phyloP scores from a whole-genome alignment of 2,329 filamentous ascomycete species.

The Colletotrichum sojae region DNA sequence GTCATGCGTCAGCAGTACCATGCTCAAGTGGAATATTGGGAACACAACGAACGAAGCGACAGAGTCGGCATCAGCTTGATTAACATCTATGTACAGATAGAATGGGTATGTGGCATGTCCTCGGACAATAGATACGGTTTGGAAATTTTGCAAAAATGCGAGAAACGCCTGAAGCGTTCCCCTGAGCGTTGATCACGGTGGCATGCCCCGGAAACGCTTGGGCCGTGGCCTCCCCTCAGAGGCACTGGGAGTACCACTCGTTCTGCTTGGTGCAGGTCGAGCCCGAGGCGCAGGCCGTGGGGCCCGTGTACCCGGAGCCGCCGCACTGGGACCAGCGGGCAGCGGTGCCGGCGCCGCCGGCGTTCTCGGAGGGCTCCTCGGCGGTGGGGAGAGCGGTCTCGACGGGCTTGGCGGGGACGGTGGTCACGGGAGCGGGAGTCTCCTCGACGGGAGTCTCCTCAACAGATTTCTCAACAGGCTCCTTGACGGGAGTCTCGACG shows the following conservation, averaged over 20 bases:
- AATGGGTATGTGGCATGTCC: background rate
- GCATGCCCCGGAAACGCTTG: slow-evolving; percentile 20
- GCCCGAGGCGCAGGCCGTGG: slow-evolving; percentile 52
- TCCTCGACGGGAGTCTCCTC: too few relatives aligned
- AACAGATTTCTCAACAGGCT: background rate
- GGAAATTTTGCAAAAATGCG: background rate
- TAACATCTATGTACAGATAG: background rate
- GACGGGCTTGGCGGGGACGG: background rate
- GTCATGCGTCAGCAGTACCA: too few relatives aligned
- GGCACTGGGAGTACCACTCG: slow-evolving; percentile 58
- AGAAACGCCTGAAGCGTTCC: background rate
- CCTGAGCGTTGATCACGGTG: too few relatives aligned
- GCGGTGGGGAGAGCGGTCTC: background rate
- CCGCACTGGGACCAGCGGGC: slow-evolving; percentile 55
- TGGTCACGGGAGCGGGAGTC: too few relatives aligned
- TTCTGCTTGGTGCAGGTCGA: slow-evolving; percentile 55
- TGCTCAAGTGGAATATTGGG: too few relatives aligned
- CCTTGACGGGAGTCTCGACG: background rate
- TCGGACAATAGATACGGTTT: background rate
- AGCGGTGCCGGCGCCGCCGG: slow-evolving; percentile 38
- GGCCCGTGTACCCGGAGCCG: slow-evolving; percentile 52
- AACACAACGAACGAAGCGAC: too few relatives aligned
- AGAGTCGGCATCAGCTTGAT: background rate
- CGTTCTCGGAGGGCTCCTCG: background rate
- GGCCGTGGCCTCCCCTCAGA: slow-evolving; percentile 42